These are phyloP conservation scores for Fusarium transvaalense DNA, from an alignment of 2,329 filamentous ascomycete species.

Conservation along the genomic window DNA sequence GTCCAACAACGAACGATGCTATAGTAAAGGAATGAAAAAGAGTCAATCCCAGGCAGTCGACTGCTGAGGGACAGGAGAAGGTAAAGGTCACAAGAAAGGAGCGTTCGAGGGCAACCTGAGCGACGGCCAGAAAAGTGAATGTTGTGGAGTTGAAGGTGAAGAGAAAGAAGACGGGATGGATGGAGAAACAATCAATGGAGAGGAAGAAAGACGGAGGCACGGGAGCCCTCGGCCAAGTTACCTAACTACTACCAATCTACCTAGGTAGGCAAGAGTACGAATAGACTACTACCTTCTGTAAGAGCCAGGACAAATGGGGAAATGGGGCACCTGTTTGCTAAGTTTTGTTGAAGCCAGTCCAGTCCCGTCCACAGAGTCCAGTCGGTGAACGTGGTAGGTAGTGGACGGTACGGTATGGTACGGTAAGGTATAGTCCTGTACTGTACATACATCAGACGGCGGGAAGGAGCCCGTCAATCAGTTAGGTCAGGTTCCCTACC, in stretches of 20 bases:
- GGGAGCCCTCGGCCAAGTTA: conserved; percentile 11
- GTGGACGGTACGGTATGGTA: too few relatives aligned
- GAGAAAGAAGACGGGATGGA: too few relatives aligned
- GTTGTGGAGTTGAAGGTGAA: conserved; percentile 26
- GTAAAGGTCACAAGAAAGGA: conserved; percentile 31
- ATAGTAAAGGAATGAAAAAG: conserved; percentile 38
- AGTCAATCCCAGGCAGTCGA: conserved; percentile 22
- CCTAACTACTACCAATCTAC: background rate
- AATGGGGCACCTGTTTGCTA: conserved; percentile 21
- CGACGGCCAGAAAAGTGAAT: conserved; percentile 30
- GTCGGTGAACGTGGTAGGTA: conserved; percentile 32
- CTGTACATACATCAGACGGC: conserved; percentile 1
- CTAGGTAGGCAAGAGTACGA: background rate
- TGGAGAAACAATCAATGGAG: conserved; percentile 12
- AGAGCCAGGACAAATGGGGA: conserved; percentile 29
- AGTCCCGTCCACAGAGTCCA: too few relatives aligned
- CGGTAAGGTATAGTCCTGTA: too few relatives aligned
- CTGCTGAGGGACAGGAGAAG: conserved; percentile 11
- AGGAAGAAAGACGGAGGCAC: conserved; percentile 29
- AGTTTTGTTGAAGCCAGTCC: conserved; percentile 7
- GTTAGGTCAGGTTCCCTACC: conserved; percentile 2
- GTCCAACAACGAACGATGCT: conserved; percentile 30
- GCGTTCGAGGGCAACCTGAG: conserved; percentile 17
- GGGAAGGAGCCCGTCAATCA: conserved; percentile 23
- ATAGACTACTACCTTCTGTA: conserved; percentile 8